Conservation (phyloP, 2,329 filamentous ascomycete species). For the Acrodontium crateriforme region DNA sequence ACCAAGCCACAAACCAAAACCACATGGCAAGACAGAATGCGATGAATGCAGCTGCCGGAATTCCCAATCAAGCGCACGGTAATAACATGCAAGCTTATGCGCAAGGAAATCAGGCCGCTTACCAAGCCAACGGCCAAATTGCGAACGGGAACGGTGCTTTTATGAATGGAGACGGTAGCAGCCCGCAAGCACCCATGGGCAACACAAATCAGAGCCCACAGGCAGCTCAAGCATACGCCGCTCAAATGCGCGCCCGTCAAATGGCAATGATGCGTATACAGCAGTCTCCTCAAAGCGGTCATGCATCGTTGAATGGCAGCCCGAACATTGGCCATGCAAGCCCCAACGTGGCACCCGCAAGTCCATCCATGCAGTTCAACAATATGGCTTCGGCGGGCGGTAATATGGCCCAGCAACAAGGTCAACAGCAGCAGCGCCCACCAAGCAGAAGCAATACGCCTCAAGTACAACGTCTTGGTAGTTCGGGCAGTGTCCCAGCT, state of each 20-base stretch:
- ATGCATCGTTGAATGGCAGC: conserved; percentile 13
- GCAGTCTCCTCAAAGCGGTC: conserved; percentile 9
- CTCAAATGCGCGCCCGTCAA: conserved; percentile 18
- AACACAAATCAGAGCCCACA: conserved; percentile 4
- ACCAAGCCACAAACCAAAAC: conserved; percentile 14
- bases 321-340: conserved; percentile 15
- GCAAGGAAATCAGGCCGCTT: conserved; percentile 13
- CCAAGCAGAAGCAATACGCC: conserved; percentile 16
- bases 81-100: conserved; percentile 12
- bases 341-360: conserved; percentile 16
- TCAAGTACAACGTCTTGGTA: conserved; percentile 19
- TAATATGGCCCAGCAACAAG: background rate
- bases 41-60: conserved; percentile 25
- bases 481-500: conserved; percentile 15
- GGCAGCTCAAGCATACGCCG: conserved; percentile 15
- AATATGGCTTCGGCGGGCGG: conserved; percentile 4
- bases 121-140: conserved; percentile 12
- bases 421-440: conserved; percentile 1
- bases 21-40: conserved; percentile 25
- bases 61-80: conserved; percentile 8
- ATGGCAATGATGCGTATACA: conserved; percentile 17
- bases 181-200: conserved; percentile 2
- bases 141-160: conserved; percentile 5
- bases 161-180: conserved; percentile 5
- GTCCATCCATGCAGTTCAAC: conserved; percentile 15